Evolutionary conservation across 495 filamentous ascomycete species (phyloP), one percentile per base, ranked within the genome.

Genomic region (Penicillium fimorum): DNA sequence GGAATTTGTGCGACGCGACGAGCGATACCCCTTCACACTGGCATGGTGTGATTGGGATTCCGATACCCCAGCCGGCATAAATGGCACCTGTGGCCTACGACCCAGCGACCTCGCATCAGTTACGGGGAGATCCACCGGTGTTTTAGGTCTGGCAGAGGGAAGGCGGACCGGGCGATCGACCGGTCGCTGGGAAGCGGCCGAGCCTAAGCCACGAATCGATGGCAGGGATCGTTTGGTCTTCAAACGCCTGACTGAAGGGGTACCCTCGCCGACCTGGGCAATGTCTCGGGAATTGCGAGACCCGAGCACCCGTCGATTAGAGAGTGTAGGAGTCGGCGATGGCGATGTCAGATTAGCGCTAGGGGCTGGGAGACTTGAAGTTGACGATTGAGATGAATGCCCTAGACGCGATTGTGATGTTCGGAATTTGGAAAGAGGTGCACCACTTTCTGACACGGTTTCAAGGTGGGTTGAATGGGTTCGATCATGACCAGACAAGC

Each of bases 371-470:
- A 90, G 78, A 57, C 82, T 87, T 43, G 80, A 84, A 29, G 84
- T 64, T 59, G 87, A 88, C 50, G 86, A 84, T 54, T 90, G 82
- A 30, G 84, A 74, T 27, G 83, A 78, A 70, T 90, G 83, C n/a
- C 79, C 82, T 27, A 88, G 72, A 51, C 85, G 82, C 6, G 87
- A 89, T 52, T 83, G 80, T 30, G 87, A 80, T 57, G 85, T 78
- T 30, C 83, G 69, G 48, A 78, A 80, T 50, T 72, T 76, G 41
- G 76, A 76, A 56, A 88, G 79, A 29, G 88, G 84, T 25, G 85
- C 91, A 53, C 92, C 93, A 53, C 86, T 89, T 71, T 97, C 95
- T 38, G 90, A 96, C 2, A 97, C 92, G 30, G 93, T 92, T 59
- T 96, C 94, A 10, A 98, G 79, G 33, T 75, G 68, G 2, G 84